phyloP scores from a whole-genome alignment of 176 grass and related monocot genomes.

The Juncus inflexus region DNA sequence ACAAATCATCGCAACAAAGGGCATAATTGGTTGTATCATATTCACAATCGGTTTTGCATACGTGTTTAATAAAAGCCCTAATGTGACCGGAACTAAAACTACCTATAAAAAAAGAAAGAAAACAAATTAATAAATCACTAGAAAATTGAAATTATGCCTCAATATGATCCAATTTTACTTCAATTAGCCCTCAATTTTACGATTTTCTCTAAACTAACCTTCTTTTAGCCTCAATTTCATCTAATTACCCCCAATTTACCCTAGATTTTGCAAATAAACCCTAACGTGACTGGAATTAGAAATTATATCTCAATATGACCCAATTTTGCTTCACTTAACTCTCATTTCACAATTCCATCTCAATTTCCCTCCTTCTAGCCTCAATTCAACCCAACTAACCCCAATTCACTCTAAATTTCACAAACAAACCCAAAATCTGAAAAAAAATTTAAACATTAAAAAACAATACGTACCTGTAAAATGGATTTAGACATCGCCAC shows the following conservation, averaged over 20 bases:
- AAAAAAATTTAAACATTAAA: conserved; percentile 8
- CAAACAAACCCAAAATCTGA: neutral
- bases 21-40: conserved; percentile 71
- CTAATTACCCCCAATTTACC: no score
- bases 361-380: no score
- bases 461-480: conserved; percentile 54
- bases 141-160: neutral
- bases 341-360: no score
- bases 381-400: no score
- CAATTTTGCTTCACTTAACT: no score
- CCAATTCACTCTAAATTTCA: no score
- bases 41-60: conserved; percentile 71
- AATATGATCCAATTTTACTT: neutral
- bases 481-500: conserved; percentile 90
- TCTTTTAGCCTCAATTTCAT: neutral
- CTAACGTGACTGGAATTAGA: no score
- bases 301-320: no score
- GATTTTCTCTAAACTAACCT: no score
- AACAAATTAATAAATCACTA: neutral
- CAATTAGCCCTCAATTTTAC: neutral
- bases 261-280: no score
- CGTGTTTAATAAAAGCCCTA: conserved; percentile 83
- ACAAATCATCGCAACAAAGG: conserved; percentile 87
- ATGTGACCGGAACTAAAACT: conserved; percentile 71
- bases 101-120: conserved; percentile 40